Percentiles rank a stretch among this genome's conserved stretches.
Conservation (phyloP, 2,329 filamentous ascomycete species). For the Dryadomyces quercivorus region DNA sequence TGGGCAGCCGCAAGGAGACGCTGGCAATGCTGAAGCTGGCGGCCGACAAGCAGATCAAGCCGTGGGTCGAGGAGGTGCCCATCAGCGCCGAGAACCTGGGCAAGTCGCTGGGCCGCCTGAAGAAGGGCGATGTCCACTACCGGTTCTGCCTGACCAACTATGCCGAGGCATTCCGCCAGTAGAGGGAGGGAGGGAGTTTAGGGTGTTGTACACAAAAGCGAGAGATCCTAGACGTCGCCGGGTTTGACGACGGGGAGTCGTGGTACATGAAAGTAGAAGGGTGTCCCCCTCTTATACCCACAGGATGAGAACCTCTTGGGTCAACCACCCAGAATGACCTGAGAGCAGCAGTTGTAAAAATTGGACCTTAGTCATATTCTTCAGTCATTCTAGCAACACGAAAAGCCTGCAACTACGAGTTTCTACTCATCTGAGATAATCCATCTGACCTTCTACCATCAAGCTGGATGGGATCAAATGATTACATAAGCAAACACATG, state of each 20-base stretch:
- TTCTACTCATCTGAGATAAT: too few species aligned
- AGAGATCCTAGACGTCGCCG: too few species aligned
- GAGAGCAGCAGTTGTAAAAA: too few species aligned
- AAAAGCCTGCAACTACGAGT: too few species aligned
- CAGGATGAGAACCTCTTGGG: constrained; percentile 20
- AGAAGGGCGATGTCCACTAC: constrained; percentile 61
- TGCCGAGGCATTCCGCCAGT: constrained; percentile 53
- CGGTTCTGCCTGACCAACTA: constrained; percentile 63
- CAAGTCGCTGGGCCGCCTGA: constrained; percentile 55
- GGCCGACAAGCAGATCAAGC: constrained; percentile 54
- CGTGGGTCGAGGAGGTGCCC: constrained; percentile 62
- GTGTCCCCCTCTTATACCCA: not conserved
- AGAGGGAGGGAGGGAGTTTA: not conserved
- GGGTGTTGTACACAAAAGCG: not conserved
- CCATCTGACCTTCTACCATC: too few species aligned
- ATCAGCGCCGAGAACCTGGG: constrained; percentile 62
- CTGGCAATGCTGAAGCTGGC: constrained; percentile 61
- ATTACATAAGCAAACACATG: not conserved
- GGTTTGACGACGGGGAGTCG: not conserved
- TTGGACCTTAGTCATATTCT: too few species aligned
- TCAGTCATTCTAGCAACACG: too few species aligned
- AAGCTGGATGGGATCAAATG: too few species aligned
- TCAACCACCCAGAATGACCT: not conserved
- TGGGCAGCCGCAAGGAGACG: constrained; percentile 59
- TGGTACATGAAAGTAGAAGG: not conserved